These are phyloP conservation scores for Xylaria venustula DNA, from an alignment of 495 filamentous ascomycete species.

Conservation along the genomic window DNA sequence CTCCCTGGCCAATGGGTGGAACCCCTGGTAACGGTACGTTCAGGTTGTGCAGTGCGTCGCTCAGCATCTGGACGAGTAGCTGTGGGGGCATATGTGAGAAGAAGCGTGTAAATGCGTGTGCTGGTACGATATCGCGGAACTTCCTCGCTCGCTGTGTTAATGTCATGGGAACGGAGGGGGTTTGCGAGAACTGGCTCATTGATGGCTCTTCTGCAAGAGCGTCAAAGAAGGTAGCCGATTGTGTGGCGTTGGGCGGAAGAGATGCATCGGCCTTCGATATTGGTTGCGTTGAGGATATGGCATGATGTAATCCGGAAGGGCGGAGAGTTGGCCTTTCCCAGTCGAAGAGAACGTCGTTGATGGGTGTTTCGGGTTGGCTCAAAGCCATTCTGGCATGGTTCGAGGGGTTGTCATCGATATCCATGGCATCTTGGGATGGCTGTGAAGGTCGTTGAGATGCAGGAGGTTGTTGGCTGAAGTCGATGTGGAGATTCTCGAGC, in stretches of 20 bases:
- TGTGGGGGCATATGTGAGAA: slow-evolving; percentile 78
- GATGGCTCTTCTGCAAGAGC: slow-evolving; percentile 82
- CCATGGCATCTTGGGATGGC: slow-evolving; percentile 49
- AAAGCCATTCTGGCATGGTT: slow-evolving; percentile 46
- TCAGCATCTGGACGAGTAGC: slow-evolving; percentile 74
- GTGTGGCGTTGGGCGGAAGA: slow-evolving; percentile 31
- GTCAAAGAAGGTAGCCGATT: slow-evolving; percentile 47
- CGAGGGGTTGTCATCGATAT: slow-evolving; percentile 47
- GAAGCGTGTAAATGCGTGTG: slow-evolving; percentile 84
- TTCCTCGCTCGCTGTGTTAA: slow-evolving; percentile 81
- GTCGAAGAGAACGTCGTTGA: slow-evolving; percentile 69
- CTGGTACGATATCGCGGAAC: slow-evolving; percentile 83
- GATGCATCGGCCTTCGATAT: slow-evolving; percentile 30
- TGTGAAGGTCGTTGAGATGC: slow-evolving; percentile 46
- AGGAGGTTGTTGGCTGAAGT: slow-evolving; percentile 71
- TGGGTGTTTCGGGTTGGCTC: slow-evolving; percentile 78
- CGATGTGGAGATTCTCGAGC: slow-evolving; percentile 89
- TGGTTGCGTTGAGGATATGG: slow-evolving; percentile 59
- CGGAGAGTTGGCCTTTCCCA: slow-evolving; percentile 62
- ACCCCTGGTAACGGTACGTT: slow-evolving; percentile 67
- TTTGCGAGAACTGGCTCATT: slow-evolving; percentile 86
- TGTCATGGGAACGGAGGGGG: slow-evolving; percentile 73
- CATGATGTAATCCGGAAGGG: slow-evolving; percentile 42
- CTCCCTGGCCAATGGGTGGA: slow-evolving; percentile 29
- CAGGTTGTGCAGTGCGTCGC: slow-evolving; percentile 77